Base-by-base conservation (phyloP, 2,329 filamentous ascomycete species). In the Aureobasidium leucospermi region DNA sequence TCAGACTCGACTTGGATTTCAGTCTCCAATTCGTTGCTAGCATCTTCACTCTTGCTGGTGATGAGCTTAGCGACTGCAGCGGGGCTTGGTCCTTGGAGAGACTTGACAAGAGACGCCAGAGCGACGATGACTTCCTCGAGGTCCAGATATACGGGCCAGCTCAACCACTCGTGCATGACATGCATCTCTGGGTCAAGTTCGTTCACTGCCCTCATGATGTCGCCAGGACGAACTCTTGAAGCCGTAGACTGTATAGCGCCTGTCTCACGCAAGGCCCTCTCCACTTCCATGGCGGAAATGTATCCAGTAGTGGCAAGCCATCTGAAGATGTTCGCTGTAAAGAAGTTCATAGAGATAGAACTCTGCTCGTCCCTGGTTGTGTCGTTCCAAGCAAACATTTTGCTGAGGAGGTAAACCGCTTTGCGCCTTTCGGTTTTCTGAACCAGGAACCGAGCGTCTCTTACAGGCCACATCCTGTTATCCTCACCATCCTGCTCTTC, bases 141-240 rank as follows among this genome's bases (percentile, higher is more conserved):
- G 3, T 84, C 83, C 16, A 90, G 78, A 65, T 84, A 82, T 7
- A 86, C 87, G 6, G 81, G 79, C 41, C 75, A 67, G 19, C 83
- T 81, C 6, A 92, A 75, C 61, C 89, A 83, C 59, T 80, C 81
- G 45, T 86, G 78, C 41, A 91, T 77, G 2, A 90, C 75, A 53
- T 85, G 82, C 70, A 90, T 80, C 36, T 85, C 84, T 2, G 84
- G 81, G 65, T 91, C 88, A n/a, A 85, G 78, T 51, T 85, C 79
- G 0, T 81, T 79, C 39, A 91, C 74, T 46, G 85, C 78, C 46
- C 78, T 73, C 23, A 89, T 79, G 4, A 91, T 76, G 60, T 87
- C 83, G 36, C 82, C 81, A 10, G 85, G 62, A 8, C 63, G 62
- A 9, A 67, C 53, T 13, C 58, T 64, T 16, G 78, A 13, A 81